phyloP scores from a whole-genome alignment of 148 eudicot genomes.

The Camellia sinensis region DNA sequence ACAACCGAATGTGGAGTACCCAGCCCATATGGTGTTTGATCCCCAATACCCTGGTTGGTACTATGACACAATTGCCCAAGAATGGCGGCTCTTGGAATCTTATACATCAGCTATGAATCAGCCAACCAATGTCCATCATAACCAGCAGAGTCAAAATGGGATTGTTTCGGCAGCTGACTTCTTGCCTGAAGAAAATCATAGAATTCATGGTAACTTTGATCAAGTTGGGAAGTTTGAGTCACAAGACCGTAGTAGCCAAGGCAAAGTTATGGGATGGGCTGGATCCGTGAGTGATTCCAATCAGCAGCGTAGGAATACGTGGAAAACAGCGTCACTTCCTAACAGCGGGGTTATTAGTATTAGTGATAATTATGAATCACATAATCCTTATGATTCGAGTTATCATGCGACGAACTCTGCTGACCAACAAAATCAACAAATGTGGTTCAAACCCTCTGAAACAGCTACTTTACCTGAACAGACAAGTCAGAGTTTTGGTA shows the following conservation, averaged over 20 bases:
- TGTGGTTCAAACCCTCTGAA: conserved; percentile 12
- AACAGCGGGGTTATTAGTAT: conserved; percentile 21
- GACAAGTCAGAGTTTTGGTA: conserved; percentile 26
- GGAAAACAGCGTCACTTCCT: conserved; percentile 30
- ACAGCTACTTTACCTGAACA: conserved; percentile 29
- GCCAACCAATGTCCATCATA: background rate
- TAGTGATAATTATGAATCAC: conserved; percentile 17
- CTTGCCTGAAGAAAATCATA: conserved; percentile 2
- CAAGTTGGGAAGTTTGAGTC: background rate
- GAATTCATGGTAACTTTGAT: conserved; percentile 14
- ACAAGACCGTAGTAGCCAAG: conserved; percentile 16
- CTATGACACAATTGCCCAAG: conserved; percentile 57
- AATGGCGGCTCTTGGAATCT: conserved; percentile 55
- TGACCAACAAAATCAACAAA: conserved; percentile 19
- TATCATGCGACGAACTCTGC: conserved; percentile 6
- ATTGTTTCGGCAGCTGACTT: conserved; percentile 23
- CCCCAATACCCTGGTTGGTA: conserved; percentile 85
- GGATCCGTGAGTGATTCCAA: conserved; percentile 32
- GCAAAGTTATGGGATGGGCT: conserved; percentile 27
- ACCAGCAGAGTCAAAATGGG: conserved; percentile 30
- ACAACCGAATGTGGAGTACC: conserved; percentile 43
- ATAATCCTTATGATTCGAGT: conserved; percentile 21
- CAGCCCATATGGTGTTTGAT: conserved; percentile 70
- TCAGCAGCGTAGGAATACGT: conserved; percentile 31
- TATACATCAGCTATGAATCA: conserved; percentile 26